A percentile compares a stretch with the other conserved stretches of the same genome.
phyloP scores from a whole-genome alignment of 371 early-diverging fungal species.

The Apophysomyces sp. region DNA sequence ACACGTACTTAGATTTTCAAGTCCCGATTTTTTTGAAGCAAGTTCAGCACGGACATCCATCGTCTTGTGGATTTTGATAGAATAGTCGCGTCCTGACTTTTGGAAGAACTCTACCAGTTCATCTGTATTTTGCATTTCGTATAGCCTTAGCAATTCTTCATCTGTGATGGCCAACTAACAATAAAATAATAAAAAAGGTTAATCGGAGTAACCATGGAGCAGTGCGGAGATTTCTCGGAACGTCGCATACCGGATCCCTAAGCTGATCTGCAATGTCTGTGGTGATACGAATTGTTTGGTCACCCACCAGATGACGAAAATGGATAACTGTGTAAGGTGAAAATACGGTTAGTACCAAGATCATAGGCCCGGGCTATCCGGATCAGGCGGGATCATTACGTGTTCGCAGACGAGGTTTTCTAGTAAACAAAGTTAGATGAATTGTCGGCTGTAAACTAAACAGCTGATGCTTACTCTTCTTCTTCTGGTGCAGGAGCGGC shows the following conservation, averaged over 20 bases:
- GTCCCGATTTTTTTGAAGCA: neutral
- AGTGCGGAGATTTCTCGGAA: neutral
- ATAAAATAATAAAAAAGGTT: neutral
- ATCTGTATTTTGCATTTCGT: constrained; percentile 30
- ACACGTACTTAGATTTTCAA: constrained; percentile 3
- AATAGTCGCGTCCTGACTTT: constrained; percentile 30
- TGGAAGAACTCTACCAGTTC: constrained; percentile 46
- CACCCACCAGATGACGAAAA: constrained; percentile 42
- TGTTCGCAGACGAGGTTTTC: constrained; percentile 7
- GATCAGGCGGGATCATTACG: constrained; percentile 13
- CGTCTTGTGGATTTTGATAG: constrained; percentile 45
- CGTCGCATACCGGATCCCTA: constrained; percentile 26
- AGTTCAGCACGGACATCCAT: constrained; percentile 16
- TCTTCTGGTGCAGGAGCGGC: neutral
- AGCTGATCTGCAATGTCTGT: constrained; percentile 22
- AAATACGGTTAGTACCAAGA: neutral
- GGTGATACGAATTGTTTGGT: constrained; percentile 37
- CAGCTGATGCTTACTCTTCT: neutral
- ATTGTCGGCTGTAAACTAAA: neutral
- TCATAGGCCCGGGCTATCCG: constrained; percentile 3
- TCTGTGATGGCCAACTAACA: constrained; percentile 30
- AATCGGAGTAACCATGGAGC: neutral
- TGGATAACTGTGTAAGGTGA: constrained; percentile 29
- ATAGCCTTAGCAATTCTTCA: constrained; percentile 25
- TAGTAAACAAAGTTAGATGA: neutral